A percentile compares a stretch with the other conserved stretches of the same genome.
These are phyloP conservation scores for Acmispon strigosus DNA, from an alignment of 306 rosid species.

Conservation along the genomic window DNA sequence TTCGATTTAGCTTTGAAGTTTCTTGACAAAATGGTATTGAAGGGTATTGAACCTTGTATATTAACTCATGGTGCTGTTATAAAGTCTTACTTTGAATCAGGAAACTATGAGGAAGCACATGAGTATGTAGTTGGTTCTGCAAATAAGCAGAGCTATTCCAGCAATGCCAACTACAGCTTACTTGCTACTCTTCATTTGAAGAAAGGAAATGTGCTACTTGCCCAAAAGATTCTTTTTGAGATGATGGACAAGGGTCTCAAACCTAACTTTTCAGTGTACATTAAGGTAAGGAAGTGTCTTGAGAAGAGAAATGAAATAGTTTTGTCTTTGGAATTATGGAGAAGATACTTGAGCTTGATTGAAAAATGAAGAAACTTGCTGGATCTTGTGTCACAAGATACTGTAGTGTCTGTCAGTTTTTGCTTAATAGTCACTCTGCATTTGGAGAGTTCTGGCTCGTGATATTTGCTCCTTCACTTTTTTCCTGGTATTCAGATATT, in stretches of 20 bases:
- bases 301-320: slow-evolving; percentile 29
- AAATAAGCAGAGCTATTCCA: slow-evolving; percentile 28
- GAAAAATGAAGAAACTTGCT: slow-evolving; percentile 12
- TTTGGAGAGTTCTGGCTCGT: not conserved
- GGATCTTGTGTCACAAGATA: not conserved
- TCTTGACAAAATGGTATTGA: slow-evolving; percentile 46
- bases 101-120: slow-evolving; percentile 54
- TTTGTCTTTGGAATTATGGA: slow-evolving; percentile 46
- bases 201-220: slow-evolving; percentile 35
- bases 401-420: not conserved
- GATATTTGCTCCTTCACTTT: not conserved
- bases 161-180: slow-evolving; percentile 47
- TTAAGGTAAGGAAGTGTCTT: slow-evolving; percentile 31
- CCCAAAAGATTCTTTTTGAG: slow-evolving; percentile 45
- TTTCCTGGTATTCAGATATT: slow-evolving; percentile 13
- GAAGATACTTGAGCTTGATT: slow-evolving; percentile 28
- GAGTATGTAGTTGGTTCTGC: slow-evolving; percentile 36
- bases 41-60: slow-evolving; percentile 54
- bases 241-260: slow-evolving; percentile 66
- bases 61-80: slow-evolving; percentile 54
- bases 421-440: not conserved
- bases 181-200: slow-evolving; percentile 66
- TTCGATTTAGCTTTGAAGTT: slow-evolving; percentile 38
- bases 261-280: slow-evolving; percentile 48
- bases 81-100: slow-evolving; percentile 46